A percentile compares a stretch with the other conserved stretches of the same genome.
phyloP scores from a whole-genome alignment of 2,329 filamentous ascomycete species.

The Colletotrichum gloeosporioides region DNA sequence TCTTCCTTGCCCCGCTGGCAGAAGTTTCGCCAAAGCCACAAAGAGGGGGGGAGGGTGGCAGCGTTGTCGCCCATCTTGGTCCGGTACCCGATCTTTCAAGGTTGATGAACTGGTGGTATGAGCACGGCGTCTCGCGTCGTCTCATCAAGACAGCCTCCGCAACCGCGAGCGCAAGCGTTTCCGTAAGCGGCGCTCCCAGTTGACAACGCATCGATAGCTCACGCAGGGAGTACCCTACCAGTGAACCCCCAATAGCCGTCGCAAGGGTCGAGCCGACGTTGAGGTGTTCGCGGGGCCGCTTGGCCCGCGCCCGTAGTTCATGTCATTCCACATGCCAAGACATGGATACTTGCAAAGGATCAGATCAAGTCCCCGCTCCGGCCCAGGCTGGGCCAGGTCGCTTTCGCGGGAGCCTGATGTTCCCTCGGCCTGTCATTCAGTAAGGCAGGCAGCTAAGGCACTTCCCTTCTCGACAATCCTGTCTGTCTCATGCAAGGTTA shows the following conservation, averaged over 20 bases:
- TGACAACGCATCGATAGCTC: conserved; percentile 31
- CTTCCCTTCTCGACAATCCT: neutral
- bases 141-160: neutral
- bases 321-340: neutral
- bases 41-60: neutral
- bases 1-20: neutral
- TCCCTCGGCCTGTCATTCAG: neutral
- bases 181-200: conserved; percentile 31
- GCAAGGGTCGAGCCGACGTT: neutral
- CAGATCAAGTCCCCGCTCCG: neutral
- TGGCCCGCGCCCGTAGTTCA: neutral
- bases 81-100: neutral
- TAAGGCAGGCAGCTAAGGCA: neutral
- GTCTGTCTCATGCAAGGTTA: neutral
- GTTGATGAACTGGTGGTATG: neutral
- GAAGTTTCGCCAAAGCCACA: neutral
- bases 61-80: neutral
- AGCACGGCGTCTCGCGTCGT: neutral
- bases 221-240: conserved; percentile 1
- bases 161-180: conserved; percentile 31
- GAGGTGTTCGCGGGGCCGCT: neutral
- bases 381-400: neutral
- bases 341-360: neutral
- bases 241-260: neutral
- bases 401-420: neutral